Evolutionary conservation across 768 basidiomycete species (phyloP).

Genomic region (Tricholoma sp.): DNA sequence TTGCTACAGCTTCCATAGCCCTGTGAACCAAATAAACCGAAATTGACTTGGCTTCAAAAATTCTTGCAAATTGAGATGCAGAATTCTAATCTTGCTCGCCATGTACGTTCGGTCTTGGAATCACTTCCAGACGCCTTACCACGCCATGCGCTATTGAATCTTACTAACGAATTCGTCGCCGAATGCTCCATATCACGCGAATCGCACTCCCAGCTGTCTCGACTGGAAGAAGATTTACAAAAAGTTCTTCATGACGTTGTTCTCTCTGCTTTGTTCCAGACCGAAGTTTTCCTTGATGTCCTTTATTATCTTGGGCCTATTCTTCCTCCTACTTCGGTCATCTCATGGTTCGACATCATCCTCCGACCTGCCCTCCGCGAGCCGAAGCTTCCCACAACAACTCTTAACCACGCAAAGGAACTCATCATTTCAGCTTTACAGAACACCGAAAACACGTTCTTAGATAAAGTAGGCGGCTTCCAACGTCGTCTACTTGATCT

Average conservation of each 20-base stretch:
- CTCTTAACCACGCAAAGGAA: constrained; percentile 65
- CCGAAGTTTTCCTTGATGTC: constrained; percentile 62
- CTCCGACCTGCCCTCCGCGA: constrained; percentile 76
- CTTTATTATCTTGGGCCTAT: constrained; percentile 59
- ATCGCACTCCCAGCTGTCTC: constrained; percentile 35
- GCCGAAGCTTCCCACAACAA: constrained; percentile 54
- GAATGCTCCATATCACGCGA: constrained; percentile 46
- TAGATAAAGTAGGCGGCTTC: constrained; percentile 56
- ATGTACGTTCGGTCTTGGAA: constrained; percentile 56
- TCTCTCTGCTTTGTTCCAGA: constrained; percentile 56
- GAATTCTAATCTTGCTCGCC: constrained; percentile 39
- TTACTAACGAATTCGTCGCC: constrained; percentile 52
- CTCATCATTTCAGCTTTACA: constrained; percentile 61
- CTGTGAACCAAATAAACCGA: constrained; percentile 14
- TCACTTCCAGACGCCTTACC: constrained; percentile 44
- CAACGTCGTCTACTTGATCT: constrained; percentile 66
- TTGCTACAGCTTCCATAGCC: constrained; percentile 22
- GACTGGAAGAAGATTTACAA: constrained; percentile 67
- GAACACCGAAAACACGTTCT: constrained; percentile 39
- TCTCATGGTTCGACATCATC: constrained; percentile 81
- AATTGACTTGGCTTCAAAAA: neutral
- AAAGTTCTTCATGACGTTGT: constrained; percentile 57
- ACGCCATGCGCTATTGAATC: constrained; percentile 41
- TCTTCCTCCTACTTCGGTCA: constrained; percentile 59
- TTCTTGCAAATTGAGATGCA: constrained; percentile 18